Percentiles rank a stretch among this genome's conserved stretches.
Evolutionary conservation across 2,329 filamentous ascomycete genomes (phyloP).

Genomic region (Gyromitra esculenta): DNA sequence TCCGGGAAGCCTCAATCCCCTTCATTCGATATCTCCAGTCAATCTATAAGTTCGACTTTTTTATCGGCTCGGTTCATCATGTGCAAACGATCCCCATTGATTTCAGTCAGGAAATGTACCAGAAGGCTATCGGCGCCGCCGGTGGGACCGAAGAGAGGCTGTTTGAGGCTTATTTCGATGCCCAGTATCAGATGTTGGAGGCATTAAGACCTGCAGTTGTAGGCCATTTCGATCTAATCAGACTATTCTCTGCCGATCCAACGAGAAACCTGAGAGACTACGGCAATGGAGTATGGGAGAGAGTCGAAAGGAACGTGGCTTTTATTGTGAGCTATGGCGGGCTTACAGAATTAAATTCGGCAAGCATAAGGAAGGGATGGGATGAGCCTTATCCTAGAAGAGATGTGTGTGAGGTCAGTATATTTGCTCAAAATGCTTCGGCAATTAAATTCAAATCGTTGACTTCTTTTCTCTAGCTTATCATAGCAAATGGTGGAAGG

Average conservation of each 20-base stretch:
- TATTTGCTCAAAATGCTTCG: slow-evolving; percentile 29
- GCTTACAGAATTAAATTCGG: slow-evolving; percentile 88
- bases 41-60: slow-evolving; percentile 79
- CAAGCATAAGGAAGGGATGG: slow-evolving; percentile 87
- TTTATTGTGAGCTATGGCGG: slow-evolving; percentile 78
- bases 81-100: slow-evolving; percentile 88
- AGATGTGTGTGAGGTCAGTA: slow-evolving; percentile 76
- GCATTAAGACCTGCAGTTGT: slow-evolving; percentile 78
- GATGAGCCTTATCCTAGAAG: slow-evolving; percentile 86
- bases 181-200: slow-evolving; percentile 82
- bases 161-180: slow-evolving; percentile 86
- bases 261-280: slow-evolving; percentile 67
- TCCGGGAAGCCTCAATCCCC: slow-evolving; percentile 72
- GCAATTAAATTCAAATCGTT: slow-evolving; percentile 24
- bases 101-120: slow-evolving; percentile 76
- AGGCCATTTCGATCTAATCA: slow-evolving; percentile 92
- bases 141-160: slow-evolving; percentile 75
- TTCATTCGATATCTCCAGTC: slow-evolving; percentile 70
- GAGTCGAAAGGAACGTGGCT: slow-evolving; percentile 76
- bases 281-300: slow-evolving; percentile 75
- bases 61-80: slow-evolving; percentile 93
- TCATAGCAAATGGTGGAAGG: slow-evolving; percentile 70
- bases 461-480: slow-evolving; percentile 69
- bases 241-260: slow-evolving; percentile 78
- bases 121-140: slow-evolving; percentile 67